Evolutionary conservation across 768 basidiomycete genomes (phyloP).

Genomic region (Mrakia frigida): DNA sequence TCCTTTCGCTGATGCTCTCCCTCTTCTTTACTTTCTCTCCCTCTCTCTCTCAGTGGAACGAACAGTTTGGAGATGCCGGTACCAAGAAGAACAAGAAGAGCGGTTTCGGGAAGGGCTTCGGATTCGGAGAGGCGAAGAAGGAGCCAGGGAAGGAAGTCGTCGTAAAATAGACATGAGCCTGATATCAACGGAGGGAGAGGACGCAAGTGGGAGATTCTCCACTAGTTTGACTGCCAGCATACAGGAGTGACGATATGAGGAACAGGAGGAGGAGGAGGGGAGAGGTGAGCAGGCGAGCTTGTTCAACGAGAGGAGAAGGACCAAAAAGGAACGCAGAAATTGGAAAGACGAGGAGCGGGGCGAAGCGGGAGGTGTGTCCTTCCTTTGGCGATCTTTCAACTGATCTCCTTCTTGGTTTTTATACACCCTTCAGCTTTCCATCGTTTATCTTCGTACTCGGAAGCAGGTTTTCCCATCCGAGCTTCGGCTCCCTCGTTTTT

Average conservation of each 20-base stretch:
- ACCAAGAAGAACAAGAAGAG: conserved; percentile 60
- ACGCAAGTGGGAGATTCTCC: too few species aligned
- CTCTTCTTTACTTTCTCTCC: conserved; percentile 43
- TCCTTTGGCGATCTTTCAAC: background rate
- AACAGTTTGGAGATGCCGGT: conserved; percentile 87
- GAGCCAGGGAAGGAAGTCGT: too few species aligned
- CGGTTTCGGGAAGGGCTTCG: conserved; percentile 85
- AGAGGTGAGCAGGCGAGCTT: too few species aligned
- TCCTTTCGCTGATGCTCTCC: background rate
- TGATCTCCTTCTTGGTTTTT: background rate
- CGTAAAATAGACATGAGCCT: too few species aligned
- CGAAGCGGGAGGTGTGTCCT: background rate
- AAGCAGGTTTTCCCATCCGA: background rate
- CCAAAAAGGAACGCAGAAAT: too few species aligned
- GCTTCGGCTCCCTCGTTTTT: background rate
- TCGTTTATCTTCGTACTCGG: too few species aligned
- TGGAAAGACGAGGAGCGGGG: background rate
- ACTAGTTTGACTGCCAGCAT: too few species aligned
- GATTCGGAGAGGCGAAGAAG: conserved; percentile 52
- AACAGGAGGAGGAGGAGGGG: too few species aligned
- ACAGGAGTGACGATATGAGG: too few species aligned
- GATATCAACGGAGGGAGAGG: too few species aligned
- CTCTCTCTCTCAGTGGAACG: conserved; percentile 64
- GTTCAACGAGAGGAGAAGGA: too few species aligned
- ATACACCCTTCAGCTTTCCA: background rate